These are phyloP conservation scores for Rutstroemia sp. DNA, from an alignment of 2,329 filamentous ascomycete species.

Conservation along the genomic window DNA sequence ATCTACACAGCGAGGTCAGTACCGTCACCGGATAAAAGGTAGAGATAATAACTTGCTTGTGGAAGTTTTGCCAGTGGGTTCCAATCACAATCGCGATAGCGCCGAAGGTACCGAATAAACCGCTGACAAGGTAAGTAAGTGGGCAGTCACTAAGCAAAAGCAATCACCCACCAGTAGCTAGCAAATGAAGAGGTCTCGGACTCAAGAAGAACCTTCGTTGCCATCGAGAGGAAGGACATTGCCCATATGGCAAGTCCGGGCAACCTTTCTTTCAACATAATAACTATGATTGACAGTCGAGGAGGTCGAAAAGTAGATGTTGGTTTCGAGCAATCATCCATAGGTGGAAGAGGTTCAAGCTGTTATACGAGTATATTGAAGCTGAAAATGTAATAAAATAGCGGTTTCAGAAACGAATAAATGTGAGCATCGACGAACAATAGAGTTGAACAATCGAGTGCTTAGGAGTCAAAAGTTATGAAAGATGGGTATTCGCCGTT, in stretches of 20 bases:
- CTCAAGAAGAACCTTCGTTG: neutral
- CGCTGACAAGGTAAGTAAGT: neutral
- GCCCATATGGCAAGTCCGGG: neutral
- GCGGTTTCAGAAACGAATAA: too few species aligned
- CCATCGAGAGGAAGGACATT: neutral
- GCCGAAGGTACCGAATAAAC: slow-evolving; percentile 4
- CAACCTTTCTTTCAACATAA: neutral
- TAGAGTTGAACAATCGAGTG: too few species aligned
- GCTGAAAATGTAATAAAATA: too few species aligned
- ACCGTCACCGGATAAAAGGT: neutral
- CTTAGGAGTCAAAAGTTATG: neutral
- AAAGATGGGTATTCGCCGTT: neutral
- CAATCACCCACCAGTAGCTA: slow-evolving; percentile 10
- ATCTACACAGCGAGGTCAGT: slow-evolving; percentile 1
- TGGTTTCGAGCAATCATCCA: too few species aligned
- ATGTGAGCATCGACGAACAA: too few species aligned
- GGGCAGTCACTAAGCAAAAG: neutral
- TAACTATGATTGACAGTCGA: neutral
- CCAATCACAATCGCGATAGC: slow-evolving; percentile 2
- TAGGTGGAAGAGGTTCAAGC: too few species aligned
- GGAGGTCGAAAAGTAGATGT: too few species aligned
- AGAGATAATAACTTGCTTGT: slow-evolving; percentile 9
- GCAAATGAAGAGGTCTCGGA: neutral
- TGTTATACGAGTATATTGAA: too few species aligned
- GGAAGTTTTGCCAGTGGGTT: slow-evolving; percentile 8